Evolutionary conservation across 352 stramenopile genomes (phyloP).

Genomic region (Nothophytophthora sp.): DNA sequence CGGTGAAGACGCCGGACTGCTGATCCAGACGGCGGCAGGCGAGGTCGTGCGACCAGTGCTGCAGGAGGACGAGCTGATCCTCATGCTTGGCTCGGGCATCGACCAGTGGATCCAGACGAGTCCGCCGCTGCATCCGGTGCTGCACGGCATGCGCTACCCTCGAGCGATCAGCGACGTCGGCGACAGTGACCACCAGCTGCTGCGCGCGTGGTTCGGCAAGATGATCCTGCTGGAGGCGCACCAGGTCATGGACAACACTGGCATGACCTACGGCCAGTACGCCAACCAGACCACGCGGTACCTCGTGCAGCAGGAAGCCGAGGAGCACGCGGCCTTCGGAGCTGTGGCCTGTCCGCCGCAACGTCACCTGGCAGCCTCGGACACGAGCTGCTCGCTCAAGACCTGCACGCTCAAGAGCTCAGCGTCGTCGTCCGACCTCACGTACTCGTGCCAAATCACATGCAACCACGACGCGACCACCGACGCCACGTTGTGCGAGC

Average conservation of each 20-base stretch:
- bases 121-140: constrained; percentile 54
- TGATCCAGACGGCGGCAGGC: constrained; percentile 59
- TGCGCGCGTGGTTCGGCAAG: constrained; percentile 71
- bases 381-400: constrained; percentile 51
- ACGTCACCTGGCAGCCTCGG: constrained; percentile 45
- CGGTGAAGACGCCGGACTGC: constrained; percentile 58
- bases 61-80: constrained; percentile 68
- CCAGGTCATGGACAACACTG: constrained; percentile 57
- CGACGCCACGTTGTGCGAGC: constrained; percentile 33
- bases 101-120: constrained; percentile 70
- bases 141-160: constrained; percentile 78
- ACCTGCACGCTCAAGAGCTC: constrained; percentile 38
- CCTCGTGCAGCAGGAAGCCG: constrained; percentile 34
- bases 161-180: constrained; percentile 37
- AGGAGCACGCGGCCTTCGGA: constrained; percentile 37
- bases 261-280: constrained; percentile 56
- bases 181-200: constrained; percentile 29
- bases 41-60: constrained; percentile 65
- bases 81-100: constrained; percentile 80
- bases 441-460: constrained; percentile 51
- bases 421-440: constrained; percentile 23
- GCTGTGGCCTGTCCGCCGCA: constrained; percentile 47
- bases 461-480: constrained; percentile 50
- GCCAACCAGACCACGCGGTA: constrained; percentile 55
- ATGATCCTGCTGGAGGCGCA: constrained; percentile 54